These are phyloP conservation scores for Dactylis glomerata DNA, from an alignment of 176 grass and related monocot species.

Conservation along the genomic window DNA sequence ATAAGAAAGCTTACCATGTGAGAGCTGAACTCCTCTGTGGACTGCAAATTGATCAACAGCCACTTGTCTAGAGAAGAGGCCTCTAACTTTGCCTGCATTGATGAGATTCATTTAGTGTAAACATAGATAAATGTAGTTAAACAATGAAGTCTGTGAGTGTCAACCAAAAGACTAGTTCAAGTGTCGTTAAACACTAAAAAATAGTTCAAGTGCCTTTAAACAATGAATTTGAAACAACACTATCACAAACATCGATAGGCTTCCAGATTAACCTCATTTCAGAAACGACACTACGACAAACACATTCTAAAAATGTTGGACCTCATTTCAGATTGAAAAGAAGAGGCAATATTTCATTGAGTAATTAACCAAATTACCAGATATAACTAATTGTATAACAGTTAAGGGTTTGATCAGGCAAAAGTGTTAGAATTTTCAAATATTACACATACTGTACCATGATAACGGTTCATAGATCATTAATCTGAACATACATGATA, in stretches of 20 bases:
- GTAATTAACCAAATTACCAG: not conserved
- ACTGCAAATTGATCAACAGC: constrained; percentile 92
- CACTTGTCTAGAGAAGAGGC: constrained; percentile 79
- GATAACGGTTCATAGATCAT: not conserved
- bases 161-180: not conserved
- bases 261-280: too few species aligned
- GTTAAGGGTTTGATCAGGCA: not conserved
- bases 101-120: not conserved
- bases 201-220: not conserved
- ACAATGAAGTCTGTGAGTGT: not conserved
- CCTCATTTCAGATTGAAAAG: not conserved
- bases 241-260: not conserved
- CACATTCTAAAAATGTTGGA: not conserved
- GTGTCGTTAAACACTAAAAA: constrained; percentile 3
- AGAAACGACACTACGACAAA: too few species aligned
- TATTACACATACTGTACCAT: not conserved
- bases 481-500: not conserved
- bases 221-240: not conserved
- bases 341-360: not conserved
- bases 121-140: too few species aligned
- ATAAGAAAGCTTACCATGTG: constrained; percentile 71
- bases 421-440: not conserved
- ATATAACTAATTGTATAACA: constrained; percentile 2
- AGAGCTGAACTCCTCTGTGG: constrained; percentile 82
- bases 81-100: constrained; percentile 83